A percentile compares a stretch with the other conserved stretches of the same genome.
Conservation (phyloP, 306 rosid species). For the Begonia masoniana region DNA sequence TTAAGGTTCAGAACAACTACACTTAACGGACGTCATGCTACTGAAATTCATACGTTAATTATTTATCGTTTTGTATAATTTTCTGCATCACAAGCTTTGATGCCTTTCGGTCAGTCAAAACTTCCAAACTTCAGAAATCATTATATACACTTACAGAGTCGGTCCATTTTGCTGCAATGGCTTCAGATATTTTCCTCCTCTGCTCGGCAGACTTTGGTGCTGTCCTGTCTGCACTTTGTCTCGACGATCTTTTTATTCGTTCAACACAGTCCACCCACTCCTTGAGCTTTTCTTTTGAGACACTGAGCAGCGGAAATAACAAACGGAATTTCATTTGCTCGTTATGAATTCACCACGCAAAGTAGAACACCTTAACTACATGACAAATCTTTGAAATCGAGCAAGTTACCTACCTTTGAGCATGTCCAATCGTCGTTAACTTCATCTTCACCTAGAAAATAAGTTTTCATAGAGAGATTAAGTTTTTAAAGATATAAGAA, state of each 20-base stretch:
- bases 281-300: conserved; percentile 36
- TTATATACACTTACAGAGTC: conserved; percentile 56
- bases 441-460: conserved; percentile 76
- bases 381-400: too few species aligned
- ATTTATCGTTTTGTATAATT: too few species aligned
- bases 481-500: too few species aligned
- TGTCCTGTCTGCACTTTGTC: conserved; percentile 46
- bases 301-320: conserved; percentile 39
- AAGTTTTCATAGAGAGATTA: conserved; percentile 1
- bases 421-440: conserved; percentile 68
- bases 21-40: too few species aligned
- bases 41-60: too few species aligned
- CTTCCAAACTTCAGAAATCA: not conserved
- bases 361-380: too few species aligned
- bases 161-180: conserved; percentile 87
- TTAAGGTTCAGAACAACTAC: too few species aligned
- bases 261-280: conserved; percentile 52
- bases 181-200: conserved; percentile 68
- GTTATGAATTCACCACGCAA: too few species aligned
- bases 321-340: not conserved
- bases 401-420: conserved; percentile 55
- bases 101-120: too few species aligned
- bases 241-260: conserved; percentile 32
- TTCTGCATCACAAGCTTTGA: too few species aligned
- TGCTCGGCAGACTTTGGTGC: conserved; percentile 86